These are phyloP conservation scores for Colletotrichum liaoningense DNA, from an alignment of 2,329 filamentous ascomycete genomes.

Conservation along the genomic window DNA sequence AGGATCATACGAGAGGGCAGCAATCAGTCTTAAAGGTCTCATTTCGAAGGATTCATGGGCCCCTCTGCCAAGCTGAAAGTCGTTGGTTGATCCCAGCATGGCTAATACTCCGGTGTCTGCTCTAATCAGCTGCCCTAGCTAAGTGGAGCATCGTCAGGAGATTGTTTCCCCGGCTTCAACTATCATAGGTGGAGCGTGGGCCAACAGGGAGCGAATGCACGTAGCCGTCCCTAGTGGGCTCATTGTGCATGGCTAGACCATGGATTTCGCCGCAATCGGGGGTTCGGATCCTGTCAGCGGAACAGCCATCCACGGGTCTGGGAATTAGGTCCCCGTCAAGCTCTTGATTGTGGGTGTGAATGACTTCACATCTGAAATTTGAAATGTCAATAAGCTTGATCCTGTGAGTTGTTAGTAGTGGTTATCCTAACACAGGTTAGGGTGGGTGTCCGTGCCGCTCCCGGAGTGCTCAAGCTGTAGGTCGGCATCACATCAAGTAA, in stretches of 20 bases:
- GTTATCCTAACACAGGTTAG: no score
- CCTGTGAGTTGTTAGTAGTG: no score
- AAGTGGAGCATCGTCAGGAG: background rate
- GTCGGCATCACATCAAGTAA: no score
- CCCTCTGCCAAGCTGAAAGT: conserved; percentile 7
- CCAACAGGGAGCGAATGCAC: background rate
- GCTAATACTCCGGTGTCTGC: background rate
- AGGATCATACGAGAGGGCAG: background rate
- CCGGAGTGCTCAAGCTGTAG: no score
- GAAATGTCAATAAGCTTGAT: background rate
- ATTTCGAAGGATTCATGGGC: background rate
- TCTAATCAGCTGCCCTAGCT: background rate
- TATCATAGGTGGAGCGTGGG: background rate
- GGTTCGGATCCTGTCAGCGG: background rate
- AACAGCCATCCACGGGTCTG: background rate
- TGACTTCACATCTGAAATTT: background rate
- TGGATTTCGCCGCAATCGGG: background rate
- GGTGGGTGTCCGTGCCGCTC: no score
- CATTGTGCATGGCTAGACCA: background rate
- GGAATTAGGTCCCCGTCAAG: background rate
- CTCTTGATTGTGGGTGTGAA: background rate
- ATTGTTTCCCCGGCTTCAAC: background rate
- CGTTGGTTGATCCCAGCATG: background rate
- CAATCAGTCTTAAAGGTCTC: background rate
- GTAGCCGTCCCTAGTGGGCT: background rate